Percentiles rank a stretch among this genome's conserved stretches.
phyloP scores from a whole-genome alignment of 306 rosid genomes.

The Boehmeria nivea region DNA sequence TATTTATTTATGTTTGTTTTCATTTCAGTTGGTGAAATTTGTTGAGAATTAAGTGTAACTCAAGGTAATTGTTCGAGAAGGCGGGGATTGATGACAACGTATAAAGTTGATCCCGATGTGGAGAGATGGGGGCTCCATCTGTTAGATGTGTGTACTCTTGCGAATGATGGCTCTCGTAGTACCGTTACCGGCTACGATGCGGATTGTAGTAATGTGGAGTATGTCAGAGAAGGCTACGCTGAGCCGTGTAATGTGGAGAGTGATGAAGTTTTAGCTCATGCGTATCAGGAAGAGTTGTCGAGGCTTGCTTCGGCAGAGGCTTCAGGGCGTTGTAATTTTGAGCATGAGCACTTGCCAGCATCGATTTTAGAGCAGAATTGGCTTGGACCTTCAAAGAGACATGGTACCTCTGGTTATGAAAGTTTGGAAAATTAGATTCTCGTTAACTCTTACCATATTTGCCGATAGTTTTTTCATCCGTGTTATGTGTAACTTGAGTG shows the following conservation, averaged over 20 bases:
- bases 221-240: conserved; percentile 61
- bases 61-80: conserved; percentile 27
- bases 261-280: conserved; percentile 85
- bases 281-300: conserved; percentile 75
- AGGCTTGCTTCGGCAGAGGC: conserved; percentile 49
- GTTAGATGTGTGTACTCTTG: conserved; percentile 67
- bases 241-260: conserved; percentile 50
- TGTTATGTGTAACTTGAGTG: conserved; percentile 22
- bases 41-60: conserved; percentile 8
- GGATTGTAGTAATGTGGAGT: conserved; percentile 56
- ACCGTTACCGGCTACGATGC: conserved; percentile 46
- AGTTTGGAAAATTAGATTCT: conserved; percentile 13
- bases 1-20: no score
- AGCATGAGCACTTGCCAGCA: conserved; percentile 39
- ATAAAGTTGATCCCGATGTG: conserved; percentile 76
- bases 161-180: conserved; percentile 45
- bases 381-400: conserved; percentile 48
- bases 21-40: no score
- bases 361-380: conserved; percentile 71
- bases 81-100: conserved; percentile 32
- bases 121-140: conserved; percentile 88
- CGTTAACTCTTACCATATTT: conserved; percentile 11
- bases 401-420: conserved; percentile 35
- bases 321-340: conserved; percentile 37
- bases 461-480: neutral